phyloP scores from a whole-genome alignment of 2,329 filamentous ascomycete genomes.

The Proliferodiscus dingleyae region DNA sequence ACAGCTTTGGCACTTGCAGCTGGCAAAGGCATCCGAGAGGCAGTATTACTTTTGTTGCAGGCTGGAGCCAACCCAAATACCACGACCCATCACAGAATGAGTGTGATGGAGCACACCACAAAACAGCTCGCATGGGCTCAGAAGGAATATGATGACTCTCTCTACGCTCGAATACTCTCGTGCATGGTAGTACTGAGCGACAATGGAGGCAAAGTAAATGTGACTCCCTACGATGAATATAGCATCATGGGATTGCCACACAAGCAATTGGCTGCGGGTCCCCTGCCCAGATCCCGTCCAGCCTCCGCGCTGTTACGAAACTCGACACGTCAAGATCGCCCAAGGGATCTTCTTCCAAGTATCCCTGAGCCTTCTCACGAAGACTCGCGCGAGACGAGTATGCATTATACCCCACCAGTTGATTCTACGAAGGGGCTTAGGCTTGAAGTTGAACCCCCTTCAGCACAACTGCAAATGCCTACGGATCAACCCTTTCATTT shows the following conservation, averaged over 20 bases:
- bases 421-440: no score
- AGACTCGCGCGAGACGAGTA: no score
- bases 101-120: background rate
- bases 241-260: background rate
- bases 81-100: background rate
- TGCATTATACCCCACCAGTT: no score
- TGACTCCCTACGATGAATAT: conserved; percentile 2
- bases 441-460: no score
- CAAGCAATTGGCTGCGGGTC: no score
- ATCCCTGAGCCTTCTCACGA: no score
- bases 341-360: no score
- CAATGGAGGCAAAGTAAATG: conserved; percentile 1
- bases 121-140: background rate
- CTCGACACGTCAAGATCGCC: no score
- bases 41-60: background rate
- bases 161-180: conserved; percentile 2
- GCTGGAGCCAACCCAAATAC: conserved; percentile 5
- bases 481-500: no score
- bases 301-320: no score
- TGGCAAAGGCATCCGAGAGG: background rate
- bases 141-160: background rate
- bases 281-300: no score
- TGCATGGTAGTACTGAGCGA: conserved; percentile 1
- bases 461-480: no score
- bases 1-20: conserved; percentile 3